These are phyloP conservation scores for Microcyclospora pomicola DNA, from an alignment of 2,329 filamentous ascomycete genomes.

Conservation along the genomic window DNA sequence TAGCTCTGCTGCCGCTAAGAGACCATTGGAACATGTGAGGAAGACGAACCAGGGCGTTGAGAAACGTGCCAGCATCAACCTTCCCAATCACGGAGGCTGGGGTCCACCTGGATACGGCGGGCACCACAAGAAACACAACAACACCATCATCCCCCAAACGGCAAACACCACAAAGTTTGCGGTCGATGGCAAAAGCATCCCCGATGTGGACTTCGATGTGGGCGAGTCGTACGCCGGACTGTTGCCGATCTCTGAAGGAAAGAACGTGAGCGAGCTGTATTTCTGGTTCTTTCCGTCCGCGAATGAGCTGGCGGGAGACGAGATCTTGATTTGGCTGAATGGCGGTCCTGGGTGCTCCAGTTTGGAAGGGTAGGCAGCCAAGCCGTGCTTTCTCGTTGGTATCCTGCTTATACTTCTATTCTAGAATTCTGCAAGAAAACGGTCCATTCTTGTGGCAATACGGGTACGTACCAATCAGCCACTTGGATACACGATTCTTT, in stretches of 20 bases:
- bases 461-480: constrained; percentile 17
- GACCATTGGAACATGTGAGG: constrained; percentile 12
- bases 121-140: constrained; percentile 4
- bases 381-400: too few species aligned
- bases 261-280: constrained; percentile 26
- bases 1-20: constrained; percentile 7
- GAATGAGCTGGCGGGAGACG: constrained; percentile 29
- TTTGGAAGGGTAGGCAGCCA: constrained; percentile 25
- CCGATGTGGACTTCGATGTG: constrained; percentile 23
- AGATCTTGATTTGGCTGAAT: constrained; percentile 27
- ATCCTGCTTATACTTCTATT: too few species aligned
- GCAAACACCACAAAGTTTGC: constrained; percentile 30
- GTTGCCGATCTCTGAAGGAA: constrained; percentile 18
- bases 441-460: constrained; percentile 34
- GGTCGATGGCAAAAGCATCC: constrained; percentile 18
- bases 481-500: too few species aligned
- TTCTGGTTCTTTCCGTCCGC: constrained; percentile 37
- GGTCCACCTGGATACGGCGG: constrained; percentile 8
- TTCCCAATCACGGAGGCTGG: constrained; percentile 1
- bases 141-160: constrained; percentile 28
- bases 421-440: constrained; percentile 33
- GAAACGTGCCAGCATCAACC: constrained; percentile 2
- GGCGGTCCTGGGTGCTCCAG: constrained; percentile 32
- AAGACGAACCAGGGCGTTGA: constrained; percentile 7
- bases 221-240: constrained; percentile 22